phyloP scores from a whole-genome alignment of 371 early-diverging fungal species.

The Batrachochytrium dendrobatidis region DNA sequence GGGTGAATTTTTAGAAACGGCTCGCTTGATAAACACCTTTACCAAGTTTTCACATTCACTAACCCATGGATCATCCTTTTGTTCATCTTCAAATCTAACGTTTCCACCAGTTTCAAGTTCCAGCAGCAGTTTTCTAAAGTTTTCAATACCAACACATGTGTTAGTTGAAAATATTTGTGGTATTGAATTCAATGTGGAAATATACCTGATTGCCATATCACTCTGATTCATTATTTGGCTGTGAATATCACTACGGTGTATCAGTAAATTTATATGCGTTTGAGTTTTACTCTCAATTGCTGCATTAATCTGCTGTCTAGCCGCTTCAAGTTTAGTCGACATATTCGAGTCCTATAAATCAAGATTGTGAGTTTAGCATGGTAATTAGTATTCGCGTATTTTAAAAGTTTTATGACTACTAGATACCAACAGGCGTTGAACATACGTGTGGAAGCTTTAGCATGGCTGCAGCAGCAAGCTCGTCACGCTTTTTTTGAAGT shows the following conservation, averaged over 20 bases:
- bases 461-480: conserved; percentile 10
- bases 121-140: conserved; percentile 35
- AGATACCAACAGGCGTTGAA: no score
- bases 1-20: conserved; percentile 15
- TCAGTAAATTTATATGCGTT: conserved; percentile 15
- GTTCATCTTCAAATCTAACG: conserved; percentile 45
- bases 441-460: neutral
- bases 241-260: conserved; percentile 22
- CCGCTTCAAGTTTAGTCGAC: conserved; percentile 16
- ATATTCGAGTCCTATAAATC: neutral
- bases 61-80: conserved; percentile 34
- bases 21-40: conserved; percentile 29
- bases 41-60: conserved; percentile 31
- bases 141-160: neutral
- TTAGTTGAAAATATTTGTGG: neutral
- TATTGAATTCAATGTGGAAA: neutral
- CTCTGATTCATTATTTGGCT: conserved; percentile 33
- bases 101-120: conserved; percentile 51
- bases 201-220: conserved; percentile 39
- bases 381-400: no score
- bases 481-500: conserved; percentile 25
- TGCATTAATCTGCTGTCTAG: conserved; percentile 11
- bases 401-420: neutral
- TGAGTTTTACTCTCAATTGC: conserved; percentile 22
- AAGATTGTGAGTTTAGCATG: no score